Evolutionary conservation across 257 asterid genomes (phyloP).

Genomic region (Gentiana straminea): DNA sequence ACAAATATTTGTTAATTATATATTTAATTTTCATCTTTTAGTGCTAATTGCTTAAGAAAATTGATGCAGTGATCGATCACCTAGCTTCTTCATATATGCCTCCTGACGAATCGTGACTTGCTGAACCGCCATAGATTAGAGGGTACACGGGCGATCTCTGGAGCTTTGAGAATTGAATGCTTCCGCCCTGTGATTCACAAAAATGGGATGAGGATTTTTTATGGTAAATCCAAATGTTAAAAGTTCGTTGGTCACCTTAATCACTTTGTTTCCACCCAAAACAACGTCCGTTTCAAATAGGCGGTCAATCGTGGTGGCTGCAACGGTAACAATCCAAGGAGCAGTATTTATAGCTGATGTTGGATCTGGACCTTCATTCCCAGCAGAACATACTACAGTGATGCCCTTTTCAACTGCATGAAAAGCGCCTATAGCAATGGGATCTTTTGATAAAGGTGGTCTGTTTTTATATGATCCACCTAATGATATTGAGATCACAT

Average conservation of each 20-base stretch:
- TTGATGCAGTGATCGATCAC: too few relatives aligned
- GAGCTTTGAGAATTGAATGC: constrained; percentile 40
- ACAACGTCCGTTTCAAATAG: constrained; percentile 38
- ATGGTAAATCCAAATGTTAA: background rate
- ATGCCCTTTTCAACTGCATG: constrained; percentile 64
- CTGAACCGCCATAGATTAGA: constrained; percentile 39
- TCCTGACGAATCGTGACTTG: constrained; percentile 8
- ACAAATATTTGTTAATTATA: background rate
- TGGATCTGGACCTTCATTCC: constrained; percentile 41
- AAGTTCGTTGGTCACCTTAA: constrained; percentile 29
- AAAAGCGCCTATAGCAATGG: constrained; percentile 64
- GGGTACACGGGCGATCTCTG: constrained; percentile 40
- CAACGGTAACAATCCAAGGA: constrained; percentile 82
- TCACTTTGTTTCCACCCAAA: constrained; percentile 38
- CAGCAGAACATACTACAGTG: constrained; percentile 54
- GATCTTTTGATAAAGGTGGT: constrained; percentile 31
- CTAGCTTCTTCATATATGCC: too few relatives aligned
- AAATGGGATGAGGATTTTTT: too few relatives aligned
- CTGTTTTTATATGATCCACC: constrained; percentile 22
- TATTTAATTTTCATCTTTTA: too few relatives aligned
- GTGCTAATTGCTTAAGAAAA: background rate
- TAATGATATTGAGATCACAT: constrained; percentile 50
- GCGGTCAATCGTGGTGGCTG: constrained; percentile 70
- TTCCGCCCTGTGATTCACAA: constrained; percentile 52
- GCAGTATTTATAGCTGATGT: constrained; percentile 36